Percentiles rank a stretch among this genome's conserved stretches.
Conservation (phyloP, 1,139 yeast species). For the Protomyces inundatus region DNA sequence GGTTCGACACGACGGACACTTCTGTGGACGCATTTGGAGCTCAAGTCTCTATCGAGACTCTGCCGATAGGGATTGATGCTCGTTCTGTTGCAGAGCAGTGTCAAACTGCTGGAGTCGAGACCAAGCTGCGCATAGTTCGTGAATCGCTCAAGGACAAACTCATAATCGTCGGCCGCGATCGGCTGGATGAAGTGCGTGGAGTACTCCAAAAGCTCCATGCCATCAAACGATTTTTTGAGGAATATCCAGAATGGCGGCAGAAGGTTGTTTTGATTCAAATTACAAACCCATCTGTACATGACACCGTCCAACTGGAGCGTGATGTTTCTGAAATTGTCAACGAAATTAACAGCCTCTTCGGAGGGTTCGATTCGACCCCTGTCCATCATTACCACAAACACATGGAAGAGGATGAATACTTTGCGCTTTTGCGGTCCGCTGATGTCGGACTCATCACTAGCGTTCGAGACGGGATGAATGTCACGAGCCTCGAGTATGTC, state of each 20-base stretch:
- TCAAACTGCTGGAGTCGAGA: slow-evolving; percentile 45
- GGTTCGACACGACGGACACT: slow-evolving; percentile 55
- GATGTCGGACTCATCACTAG: slow-evolving; percentile 86
- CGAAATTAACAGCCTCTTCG: slow-evolving; percentile 76
- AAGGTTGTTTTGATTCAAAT: slow-evolving; percentile 82
- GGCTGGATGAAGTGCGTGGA: slow-evolving; percentile 74
- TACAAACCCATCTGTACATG: slow-evolving; percentile 67
- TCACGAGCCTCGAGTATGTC: slow-evolving; percentile 87
- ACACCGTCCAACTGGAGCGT: slow-evolving; percentile 56
- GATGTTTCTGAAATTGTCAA: slow-evolving; percentile 74
- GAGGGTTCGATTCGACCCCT: slow-evolving; percentile 67
- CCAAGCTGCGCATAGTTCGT: slow-evolving; percentile 49
- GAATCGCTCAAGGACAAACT: slow-evolving; percentile 51
- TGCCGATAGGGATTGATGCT: slow-evolving; percentile 81
- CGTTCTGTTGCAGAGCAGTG: slow-evolving; percentile 49
- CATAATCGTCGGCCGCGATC: slow-evolving; percentile 76
- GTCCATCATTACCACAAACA: slow-evolving; percentile 89
- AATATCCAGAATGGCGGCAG: slow-evolving; percentile 66
- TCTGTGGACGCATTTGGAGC: slow-evolving; percentile 71
- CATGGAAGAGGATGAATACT: slow-evolving; percentile 79
- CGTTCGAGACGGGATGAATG: slow-evolving; percentile 93
- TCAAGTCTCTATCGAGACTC: slow-evolving; percentile 62
- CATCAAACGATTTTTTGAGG: slow-evolving; percentile 70
- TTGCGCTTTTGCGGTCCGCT: slow-evolving; percentile 80
- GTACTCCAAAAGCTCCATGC: slow-evolving; percentile 78